Evolutionary conservation across 2,329 filamentous ascomycete species (phyloP), one percentile per base, ranked within the genome.

Genomic region (Ceratocystis huliohia): DNA sequence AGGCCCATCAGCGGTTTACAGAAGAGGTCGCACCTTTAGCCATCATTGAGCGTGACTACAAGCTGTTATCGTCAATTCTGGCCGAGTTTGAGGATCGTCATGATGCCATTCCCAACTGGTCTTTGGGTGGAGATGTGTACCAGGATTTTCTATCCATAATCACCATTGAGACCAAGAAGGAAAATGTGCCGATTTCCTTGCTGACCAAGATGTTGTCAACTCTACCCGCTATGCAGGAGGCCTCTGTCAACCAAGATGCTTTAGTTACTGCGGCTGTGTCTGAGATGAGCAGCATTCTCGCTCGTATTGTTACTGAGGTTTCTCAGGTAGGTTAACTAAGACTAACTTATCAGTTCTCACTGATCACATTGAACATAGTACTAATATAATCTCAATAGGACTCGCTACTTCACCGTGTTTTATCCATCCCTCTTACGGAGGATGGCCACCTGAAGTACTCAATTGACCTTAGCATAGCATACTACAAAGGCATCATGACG

Each of bases 1-100:
- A 94, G 73, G 94, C 94, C 0, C 94, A 97, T 75, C 83, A 85
- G 33, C 89, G 93, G 0, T 87, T 99, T 65, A 84, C 88, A 68
- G 84, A 84, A 69, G 82, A 88, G 70, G 91, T 97, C 37, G 94
- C 89, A 0, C 94, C 94, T 0, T 80, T 82, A 33, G 85, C 90
- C 10, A 83, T 99, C 69, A 88, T 99, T 68, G 88, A 90, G 72
- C 86, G 88, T 56, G 88, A 96, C 73, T 93, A 90, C 72, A 81
- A 82, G 22, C 81, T 81, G 1, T 78, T 97, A 0, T 82, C 84
- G 50, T 78, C 81, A 41, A 79, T 96, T 48, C 81, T 97, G 46
- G 79, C 80, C 20, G 85, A 86, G 68, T 96, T 99, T 72, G 77
- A 85, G 64, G 80, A 80, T 1, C 84, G 82, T 33, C 81, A 84